Conservation (phyloP, 2,329 filamentous ascomycete genomes). For the Kalmusia sp. region DNA sequence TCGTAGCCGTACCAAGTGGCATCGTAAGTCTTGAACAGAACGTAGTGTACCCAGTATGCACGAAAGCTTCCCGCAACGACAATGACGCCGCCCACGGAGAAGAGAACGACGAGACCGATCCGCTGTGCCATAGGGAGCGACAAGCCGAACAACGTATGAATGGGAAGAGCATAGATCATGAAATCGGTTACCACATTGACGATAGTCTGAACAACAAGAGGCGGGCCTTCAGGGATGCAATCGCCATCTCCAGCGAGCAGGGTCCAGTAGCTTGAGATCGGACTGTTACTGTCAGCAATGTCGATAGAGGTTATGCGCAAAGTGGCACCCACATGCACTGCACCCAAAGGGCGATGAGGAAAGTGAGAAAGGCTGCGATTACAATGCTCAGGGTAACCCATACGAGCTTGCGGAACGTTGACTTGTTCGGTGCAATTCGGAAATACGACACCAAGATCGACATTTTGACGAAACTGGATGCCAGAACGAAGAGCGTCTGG, state of each 20-base stretch:
- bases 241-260: slow-evolving; percentile 44
- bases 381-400: slow-evolving; percentile 46
- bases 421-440: slow-evolving; percentile 47
- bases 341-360: slow-evolving; percentile 46
- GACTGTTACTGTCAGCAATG: slow-evolving; percentile 42
- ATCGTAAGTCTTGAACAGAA: slow-evolving; percentile 53
- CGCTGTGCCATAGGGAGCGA: slow-evolving; percentile 53
- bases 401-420: slow-evolving; percentile 46
- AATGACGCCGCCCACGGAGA: slow-evolving; percentile 54
- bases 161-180: slow-evolving; percentile 54
- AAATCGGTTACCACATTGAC: slow-evolving; percentile 56
- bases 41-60: slow-evolving; percentile 56
- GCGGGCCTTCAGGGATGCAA: slow-evolving; percentile 55
- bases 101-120: slow-evolving; percentile 52
- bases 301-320: background rate
- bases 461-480: slow-evolving; percentile 47
- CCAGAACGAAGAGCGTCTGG: slow-evolving; percentile 47
- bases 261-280: slow-evolving; percentile 54
- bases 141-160: slow-evolving; percentile 55
- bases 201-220: slow-evolving; percentile 51
- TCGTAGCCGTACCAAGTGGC: slow-evolving; percentile 55
- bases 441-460: slow-evolving; percentile 50
- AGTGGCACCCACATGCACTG: slow-evolving; percentile 43
- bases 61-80: slow-evolving; percentile 55
- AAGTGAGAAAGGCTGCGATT: slow-evolving; percentile 42